Conservation (phyloP, 352 stramenopile genomes). For the Phytopythium montanum region DNA sequence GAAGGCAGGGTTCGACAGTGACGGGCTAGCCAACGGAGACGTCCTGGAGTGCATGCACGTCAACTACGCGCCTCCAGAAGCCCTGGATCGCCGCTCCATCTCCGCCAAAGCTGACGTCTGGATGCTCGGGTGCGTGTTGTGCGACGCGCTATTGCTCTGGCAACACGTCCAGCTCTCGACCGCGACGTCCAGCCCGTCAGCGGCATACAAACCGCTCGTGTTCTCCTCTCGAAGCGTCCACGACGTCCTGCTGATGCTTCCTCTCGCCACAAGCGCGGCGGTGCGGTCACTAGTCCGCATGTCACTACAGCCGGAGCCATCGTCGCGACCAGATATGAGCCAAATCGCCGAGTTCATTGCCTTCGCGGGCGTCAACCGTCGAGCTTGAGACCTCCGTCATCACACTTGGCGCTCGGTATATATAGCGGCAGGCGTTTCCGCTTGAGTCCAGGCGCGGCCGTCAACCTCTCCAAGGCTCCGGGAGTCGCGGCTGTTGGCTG, state of each 20-base stretch:
- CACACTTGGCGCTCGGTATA: background rate
- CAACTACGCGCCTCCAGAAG: constrained; percentile 40
- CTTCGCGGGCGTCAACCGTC: constrained; percentile 18
- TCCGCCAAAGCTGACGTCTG: constrained; percentile 51
- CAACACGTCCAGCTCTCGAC: constrained; percentile 31
- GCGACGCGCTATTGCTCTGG: constrained; percentile 52
- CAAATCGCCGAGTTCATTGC: constrained; percentile 58
- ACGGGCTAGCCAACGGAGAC: constrained; percentile 18
- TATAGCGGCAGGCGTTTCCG: background rate
- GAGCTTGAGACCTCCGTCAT: too few relatives aligned
- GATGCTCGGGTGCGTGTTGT: constrained; percentile 64
- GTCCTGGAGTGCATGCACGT: constrained; percentile 40
- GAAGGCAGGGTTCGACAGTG: constrained; percentile 36
- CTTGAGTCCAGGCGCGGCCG: background rate
- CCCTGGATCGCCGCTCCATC: constrained; percentile 19
- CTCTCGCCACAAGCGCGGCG: constrained; percentile 33
- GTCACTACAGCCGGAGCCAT: constrained; percentile 55
- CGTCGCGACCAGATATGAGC: constrained; percentile 49
- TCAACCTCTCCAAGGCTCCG: background rate
- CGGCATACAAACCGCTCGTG: constrained; percentile 11
- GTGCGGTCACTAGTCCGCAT: constrained; percentile 59
- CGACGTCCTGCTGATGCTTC: constrained; percentile 45
- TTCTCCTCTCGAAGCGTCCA: constrained; percentile 37
- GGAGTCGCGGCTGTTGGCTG: constrained; percentile 4
- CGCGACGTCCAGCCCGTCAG: constrained; percentile 8